A percentile compares a stretch with the other conserved stretches of the same genome.
These are phyloP conservation scores for Tolypocladium album DNA, from an alignment of 2,329 filamentous ascomycete species.

Conservation along the genomic window DNA sequence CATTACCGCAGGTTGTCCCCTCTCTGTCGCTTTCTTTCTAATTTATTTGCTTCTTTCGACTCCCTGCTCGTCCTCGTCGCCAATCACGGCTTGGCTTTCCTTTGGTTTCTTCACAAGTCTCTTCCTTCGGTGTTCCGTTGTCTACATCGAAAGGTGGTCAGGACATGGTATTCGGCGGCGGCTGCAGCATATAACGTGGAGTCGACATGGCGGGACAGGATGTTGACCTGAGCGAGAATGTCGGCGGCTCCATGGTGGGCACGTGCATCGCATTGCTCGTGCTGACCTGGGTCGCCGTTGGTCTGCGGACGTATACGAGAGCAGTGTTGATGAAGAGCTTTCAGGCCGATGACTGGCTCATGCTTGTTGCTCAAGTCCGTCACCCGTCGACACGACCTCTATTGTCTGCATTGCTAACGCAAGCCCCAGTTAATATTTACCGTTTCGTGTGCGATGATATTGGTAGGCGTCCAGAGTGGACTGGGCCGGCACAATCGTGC, in stretches of 20 bases:
- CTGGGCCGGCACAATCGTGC: slow-evolving; percentile 37
- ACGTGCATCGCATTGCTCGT: slow-evolving; percentile 25
- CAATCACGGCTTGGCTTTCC: not conserved
- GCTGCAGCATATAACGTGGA: not conserved
- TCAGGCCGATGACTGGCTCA: slow-evolving; percentile 42
- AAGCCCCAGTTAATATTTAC: slow-evolving; percentile 31
- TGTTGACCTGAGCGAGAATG: slow-evolving; percentile 25
- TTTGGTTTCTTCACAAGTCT: not conserved
- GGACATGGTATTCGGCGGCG: not conserved
- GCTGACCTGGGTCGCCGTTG: slow-evolving; percentile 30
- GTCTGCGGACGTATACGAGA: slow-evolving; percentile 32
- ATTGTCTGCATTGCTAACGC: not conserved
- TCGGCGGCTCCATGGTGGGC: slow-evolving; percentile 24
- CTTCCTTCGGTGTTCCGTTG: not conserved
- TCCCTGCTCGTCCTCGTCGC: not conserved
- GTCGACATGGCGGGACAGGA: slow-evolving; percentile 19
- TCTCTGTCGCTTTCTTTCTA: not conserved
- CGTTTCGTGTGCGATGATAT: slow-evolving; percentile 33
- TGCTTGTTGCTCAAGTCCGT: slow-evolving; percentile 35
- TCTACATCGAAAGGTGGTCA: not conserved
- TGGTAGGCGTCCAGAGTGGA: slow-evolving; percentile 29
- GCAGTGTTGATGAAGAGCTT: slow-evolving; percentile 32
- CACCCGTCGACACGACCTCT: not conserved
- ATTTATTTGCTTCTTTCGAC: not conserved
- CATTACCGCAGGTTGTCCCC: not conserved